phyloP scores from a whole-genome alignment of 495 filamentous ascomycete genomes.

The Cetradonia linearis region DNA sequence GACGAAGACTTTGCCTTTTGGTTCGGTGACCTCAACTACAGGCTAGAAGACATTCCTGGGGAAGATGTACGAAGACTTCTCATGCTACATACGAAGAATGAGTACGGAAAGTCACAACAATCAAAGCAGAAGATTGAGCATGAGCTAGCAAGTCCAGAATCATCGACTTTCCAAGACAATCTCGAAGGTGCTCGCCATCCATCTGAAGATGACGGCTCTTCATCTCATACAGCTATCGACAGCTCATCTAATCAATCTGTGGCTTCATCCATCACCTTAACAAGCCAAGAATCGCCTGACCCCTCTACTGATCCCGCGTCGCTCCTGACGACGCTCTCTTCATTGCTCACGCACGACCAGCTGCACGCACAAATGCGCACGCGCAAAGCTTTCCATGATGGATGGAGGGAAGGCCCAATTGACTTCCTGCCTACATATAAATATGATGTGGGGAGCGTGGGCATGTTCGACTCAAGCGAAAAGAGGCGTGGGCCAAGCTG shows the following conservation, averaged over 20 bases:
- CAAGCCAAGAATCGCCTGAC: slow-evolving; percentile 29
- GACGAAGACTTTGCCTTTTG: slow-evolving; percentile 90
- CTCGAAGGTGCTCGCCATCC: slow-evolving; percentile 16
- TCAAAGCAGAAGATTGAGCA: slow-evolving; percentile 30
- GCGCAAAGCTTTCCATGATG: slow-evolving; percentile 73
- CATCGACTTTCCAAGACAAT: slow-evolving; percentile 3
- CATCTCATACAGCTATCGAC: neutral
- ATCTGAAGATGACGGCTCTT: slow-evolving; percentile 10
- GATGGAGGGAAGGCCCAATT: slow-evolving; percentile 85
- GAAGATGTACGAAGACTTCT: slow-evolving; percentile 83
- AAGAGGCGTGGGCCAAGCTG: slow-evolving; percentile 88
- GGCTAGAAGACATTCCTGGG: slow-evolving; percentile 76
- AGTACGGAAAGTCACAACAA: slow-evolving; percentile 47
- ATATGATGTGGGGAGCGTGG: slow-evolving; percentile 91
- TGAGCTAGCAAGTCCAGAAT: slow-evolving; percentile 24
- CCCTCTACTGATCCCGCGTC: slow-evolving; percentile 48
- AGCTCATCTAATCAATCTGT: slow-evolving; percentile 5
- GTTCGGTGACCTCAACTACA: slow-evolving; percentile 95
- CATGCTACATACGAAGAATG: slow-evolving; percentile 67
- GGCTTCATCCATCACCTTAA: slow-evolving; percentile 2
- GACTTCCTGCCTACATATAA: slow-evolving; percentile 89
- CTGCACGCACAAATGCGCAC: slow-evolving; percentile 61
- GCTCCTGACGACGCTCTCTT: slow-evolving; percentile 75
- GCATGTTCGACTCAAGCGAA: slow-evolving; percentile 86
- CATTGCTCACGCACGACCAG: slow-evolving; percentile 84